These are phyloP conservation scores for Mortierella sp. DNA, from an alignment of 371 early-diverging fungal genomes.

Conservation along the genomic window DNA sequence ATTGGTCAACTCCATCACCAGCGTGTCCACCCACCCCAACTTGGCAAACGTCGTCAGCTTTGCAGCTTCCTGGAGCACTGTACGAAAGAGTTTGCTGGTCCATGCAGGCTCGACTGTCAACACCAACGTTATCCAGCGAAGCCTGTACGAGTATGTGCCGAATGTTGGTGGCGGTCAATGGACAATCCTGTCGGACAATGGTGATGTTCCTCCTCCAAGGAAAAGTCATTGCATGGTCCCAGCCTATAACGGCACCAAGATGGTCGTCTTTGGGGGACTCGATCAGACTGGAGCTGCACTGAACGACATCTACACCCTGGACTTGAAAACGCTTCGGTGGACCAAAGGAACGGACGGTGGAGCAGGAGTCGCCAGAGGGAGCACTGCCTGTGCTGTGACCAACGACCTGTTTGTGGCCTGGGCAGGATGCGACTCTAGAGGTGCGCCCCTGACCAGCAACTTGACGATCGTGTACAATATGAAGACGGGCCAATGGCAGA, in stretches of 20 bases:
- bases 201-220: slow-evolving; percentile 24
- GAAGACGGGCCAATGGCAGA: slow-evolving; percentile 24
- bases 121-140: not conserved
- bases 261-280: slow-evolving; percentile 34
- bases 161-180: slow-evolving; percentile 5
- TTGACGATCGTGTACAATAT: slow-evolving; percentile 26
- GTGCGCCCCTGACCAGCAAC: not conserved
- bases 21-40: not conserved
- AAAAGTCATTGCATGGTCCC: slow-evolving; percentile 28
- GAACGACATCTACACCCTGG: slow-evolving; percentile 23
- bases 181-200: slow-evolving; percentile 2
- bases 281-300: not conserved
- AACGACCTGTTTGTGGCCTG: slow-evolving; percentile 27
- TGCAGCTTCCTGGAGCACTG: slow-evolving; percentile 10
- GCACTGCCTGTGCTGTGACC: slow-evolving; percentile 22
- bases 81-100: slow-evolving; percentile 7
- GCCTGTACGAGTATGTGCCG: slow-evolving; percentile 13
- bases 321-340: slow-evolving; percentile 14
- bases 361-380: not conserved
- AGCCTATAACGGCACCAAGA: slow-evolving; percentile 23
- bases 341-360: slow-evolving; percentile 10
- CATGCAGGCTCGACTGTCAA: slow-evolving; percentile 6
- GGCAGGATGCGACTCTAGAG: slow-evolving; percentile 8
- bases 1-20: not conserved
- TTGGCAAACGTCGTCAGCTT: not conserved